Percentiles rank a stretch among this genome's conserved stretches.
phyloP scores from a whole-genome alignment of 2,329 filamentous ascomycete genomes.

The Aspergillus sp. region DNA sequence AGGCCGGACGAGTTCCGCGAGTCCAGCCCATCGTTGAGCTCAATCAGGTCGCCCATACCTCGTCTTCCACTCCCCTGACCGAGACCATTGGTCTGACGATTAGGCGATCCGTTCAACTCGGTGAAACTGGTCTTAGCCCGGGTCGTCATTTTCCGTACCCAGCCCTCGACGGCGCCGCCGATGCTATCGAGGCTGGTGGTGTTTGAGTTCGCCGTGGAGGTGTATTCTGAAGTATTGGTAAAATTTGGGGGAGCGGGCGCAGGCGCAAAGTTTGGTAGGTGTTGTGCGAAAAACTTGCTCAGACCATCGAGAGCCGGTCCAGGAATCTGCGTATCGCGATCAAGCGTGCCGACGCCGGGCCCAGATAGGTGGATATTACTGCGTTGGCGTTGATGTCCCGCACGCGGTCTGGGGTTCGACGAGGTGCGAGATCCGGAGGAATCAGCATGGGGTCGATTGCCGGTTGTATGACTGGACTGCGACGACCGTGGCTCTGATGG shows the following conservation, averaged over 20 bases:
- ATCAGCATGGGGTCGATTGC: slow-evolving; percentile 28
- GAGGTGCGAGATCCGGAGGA: slow-evolving; percentile 26
- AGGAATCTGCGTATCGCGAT: slow-evolving; percentile 47
- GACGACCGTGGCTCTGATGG: slow-evolving; percentile 28
- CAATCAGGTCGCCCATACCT: slow-evolving; percentile 43
- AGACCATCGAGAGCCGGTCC: slow-evolving; percentile 82
- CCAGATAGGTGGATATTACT: slow-evolving; percentile 66
- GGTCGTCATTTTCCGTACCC: slow-evolving; percentile 77
- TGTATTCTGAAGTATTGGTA: slow-evolving; percentile 36
- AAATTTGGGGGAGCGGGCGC: slow-evolving; percentile 57
- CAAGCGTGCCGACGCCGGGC: slow-evolving; percentile 84
- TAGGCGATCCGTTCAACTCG: slow-evolving; percentile 34
- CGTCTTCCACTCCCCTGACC: slow-evolving; percentile 27
- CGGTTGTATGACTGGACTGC: slow-evolving; percentile 22
- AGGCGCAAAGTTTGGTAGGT: slow-evolving; percentile 75
- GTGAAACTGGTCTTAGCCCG: slow-evolving; percentile 40
- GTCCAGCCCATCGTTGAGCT: slow-evolving; percentile 40
- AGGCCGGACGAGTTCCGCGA: slow-evolving; percentile 22
- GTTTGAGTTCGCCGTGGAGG: slow-evolving; percentile 30
- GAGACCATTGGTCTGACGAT: slow-evolving; percentile 18
- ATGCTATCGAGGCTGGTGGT: slow-evolving; percentile 69
- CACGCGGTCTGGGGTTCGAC: slow-evolving; percentile 24
- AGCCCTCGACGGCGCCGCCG: slow-evolving; percentile 83
- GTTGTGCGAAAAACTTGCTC: slow-evolving; percentile 79
- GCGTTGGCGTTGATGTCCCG: slow-evolving; percentile 41